A percentile compares a stretch with the other conserved stretches of the same genome.
Evolutionary conservation across 441 rosid genomes (phyloP).

Genomic region (Melastoma candidum): DNA sequence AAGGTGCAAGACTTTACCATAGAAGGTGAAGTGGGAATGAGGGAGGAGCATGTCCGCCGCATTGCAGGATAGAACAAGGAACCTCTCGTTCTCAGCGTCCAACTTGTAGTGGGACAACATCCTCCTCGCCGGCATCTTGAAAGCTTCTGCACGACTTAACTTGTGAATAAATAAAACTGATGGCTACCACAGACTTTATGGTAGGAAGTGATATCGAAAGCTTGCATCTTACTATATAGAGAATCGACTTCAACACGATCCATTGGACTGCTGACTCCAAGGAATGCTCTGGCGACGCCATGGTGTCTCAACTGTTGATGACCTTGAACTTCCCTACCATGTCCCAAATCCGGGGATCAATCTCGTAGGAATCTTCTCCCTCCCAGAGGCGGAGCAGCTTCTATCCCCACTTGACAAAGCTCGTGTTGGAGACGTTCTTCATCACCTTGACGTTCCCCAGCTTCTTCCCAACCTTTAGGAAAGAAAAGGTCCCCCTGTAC

Average conservation of each 20-base stretch:
- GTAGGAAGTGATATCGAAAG: too few species aligned
- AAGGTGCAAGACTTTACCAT: slow-evolving; percentile 28
- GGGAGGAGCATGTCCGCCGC: slow-evolving; percentile 89
- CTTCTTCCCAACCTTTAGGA: slow-evolving; percentile 55
- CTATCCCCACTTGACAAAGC: slow-evolving; percentile 72
- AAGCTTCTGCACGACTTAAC: slow-evolving; percentile 34
- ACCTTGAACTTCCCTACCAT: slow-evolving; percentile 49
- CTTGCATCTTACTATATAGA: slow-evolving; percentile 37
- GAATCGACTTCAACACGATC: slow-evolving; percentile 58
- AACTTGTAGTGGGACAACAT: slow-evolving; percentile 75
- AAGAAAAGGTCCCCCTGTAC: slow-evolving; percentile 76
- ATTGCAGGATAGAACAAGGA: slow-evolving; percentile 65
- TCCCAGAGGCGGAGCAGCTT: slow-evolving; percentile 81
- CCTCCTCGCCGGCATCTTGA: slow-evolving; percentile 81
- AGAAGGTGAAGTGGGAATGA: slow-evolving; percentile 67
- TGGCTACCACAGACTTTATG: too few species aligned
- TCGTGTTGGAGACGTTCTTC: slow-evolving; percentile 91
- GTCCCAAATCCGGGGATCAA: slow-evolving; percentile 59
- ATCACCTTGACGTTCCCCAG: slow-evolving; percentile 86
- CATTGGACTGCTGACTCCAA: slow-evolving; percentile 20
- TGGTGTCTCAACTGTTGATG: slow-evolving; percentile 23
- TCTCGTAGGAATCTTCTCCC: slow-evolving; percentile 87
- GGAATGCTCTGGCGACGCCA: background rate
- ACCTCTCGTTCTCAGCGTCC: slow-evolving; percentile 44
- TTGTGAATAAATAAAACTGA: background rate